Evolutionary conservation across 768 basidiomycete genomes (phyloP), one percentile per base, ranked within the genome.

Genomic region (Agaricus blazei): DNA sequence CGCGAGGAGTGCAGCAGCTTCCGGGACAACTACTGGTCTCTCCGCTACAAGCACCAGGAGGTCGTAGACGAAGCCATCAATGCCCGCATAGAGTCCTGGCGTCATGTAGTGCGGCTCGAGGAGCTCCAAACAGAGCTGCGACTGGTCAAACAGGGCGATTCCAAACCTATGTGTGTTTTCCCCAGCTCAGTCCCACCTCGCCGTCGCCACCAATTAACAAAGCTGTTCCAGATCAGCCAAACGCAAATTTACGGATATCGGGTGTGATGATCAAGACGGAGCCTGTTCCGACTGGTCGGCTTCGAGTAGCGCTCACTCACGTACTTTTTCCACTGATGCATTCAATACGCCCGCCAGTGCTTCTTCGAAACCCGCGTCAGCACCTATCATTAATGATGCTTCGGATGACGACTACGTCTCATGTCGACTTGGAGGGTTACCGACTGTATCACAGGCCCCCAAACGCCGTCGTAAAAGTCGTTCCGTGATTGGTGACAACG

Each of bases 31-130:
- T 56, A 54, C 28, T n/a, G 9, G 24, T 40, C 12, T 27, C 41
- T 54, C 9, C 34, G 48, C n/a, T 31, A 29, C 48, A 56, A 56
- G 40, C 38, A 56, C 23, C 48, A 56, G 26, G 54, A 56, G 14
- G 27, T 49, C 24, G 41, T 44, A 9, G 48, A 49, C 24, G 54
- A 56, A 14, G 54, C 54, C 24, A 44, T 50, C 31, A 42, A 49
- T 26, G 8, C 29, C 15, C 54, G 54, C 26, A 56, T 56, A 27
- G 48, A 56, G 31, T 43, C 54, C 28, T 56, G 54, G 54, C 54
- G 54, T 6, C 31, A 49, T 28, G 48, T 28, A 41, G 54, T 56
- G 29, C 48, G 54, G 15, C 48, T 56, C 19, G 54, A 56, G 14
- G 54, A 56, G 29, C 54, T 56, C 19, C 34, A 49, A 27, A 56